Base-by-base conservation (phyloP, 805 yeast species). In the Saccharomycopsis capsularis region DNA sequence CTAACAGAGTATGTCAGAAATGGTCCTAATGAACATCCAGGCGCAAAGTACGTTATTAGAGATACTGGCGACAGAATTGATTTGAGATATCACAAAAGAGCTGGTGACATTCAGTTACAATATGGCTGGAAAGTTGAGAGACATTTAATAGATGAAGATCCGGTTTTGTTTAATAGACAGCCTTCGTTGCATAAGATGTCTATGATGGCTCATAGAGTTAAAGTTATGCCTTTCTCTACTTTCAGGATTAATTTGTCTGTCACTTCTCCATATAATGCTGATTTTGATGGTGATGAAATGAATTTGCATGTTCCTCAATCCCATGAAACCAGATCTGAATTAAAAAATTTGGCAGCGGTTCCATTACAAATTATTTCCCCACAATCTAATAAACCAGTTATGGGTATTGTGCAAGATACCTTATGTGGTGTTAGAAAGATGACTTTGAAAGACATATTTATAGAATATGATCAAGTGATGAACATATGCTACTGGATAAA, bases 271-370 rank as follows among this genome's bases (percentile, higher is more conserved):
- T 93, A 93, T 68, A 93, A 93, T 70, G 99, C 99, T 41, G 99
- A 93, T 83, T 93, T 93, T 74, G 99, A 93, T 73, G 99, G 99
- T 76, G 99, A 93, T 69, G 99, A 93, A 71, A 93, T 93, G 99
- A 93, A 93, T 69, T 83, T 93, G 71, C 99, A 93, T 63, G 99
- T 91, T 58, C 99, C 99, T 2, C 99, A 93, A 66, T 85, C 96
- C 6, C 96, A 90, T 56, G 99, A 93, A 67, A 90, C 99, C 0
- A 79, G 98, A 63, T 96, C 99, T 1, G 99, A 93, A 68, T 73
- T 93, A 56, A 83, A 91, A 29, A 93, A 91, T 65, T 78, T 93
- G 60, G 89, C 97, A 70, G 95, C 97, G 3, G 99, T 93, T 46
- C 99, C 99, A 6, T 74, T 90, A 50, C 99, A 93, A 68, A 93